Evolutionary conservation across 148 eudicot species (phyloP), one percentile per base, ranked within the genome.

Genomic region (Persicaria tinctoria): DNA sequence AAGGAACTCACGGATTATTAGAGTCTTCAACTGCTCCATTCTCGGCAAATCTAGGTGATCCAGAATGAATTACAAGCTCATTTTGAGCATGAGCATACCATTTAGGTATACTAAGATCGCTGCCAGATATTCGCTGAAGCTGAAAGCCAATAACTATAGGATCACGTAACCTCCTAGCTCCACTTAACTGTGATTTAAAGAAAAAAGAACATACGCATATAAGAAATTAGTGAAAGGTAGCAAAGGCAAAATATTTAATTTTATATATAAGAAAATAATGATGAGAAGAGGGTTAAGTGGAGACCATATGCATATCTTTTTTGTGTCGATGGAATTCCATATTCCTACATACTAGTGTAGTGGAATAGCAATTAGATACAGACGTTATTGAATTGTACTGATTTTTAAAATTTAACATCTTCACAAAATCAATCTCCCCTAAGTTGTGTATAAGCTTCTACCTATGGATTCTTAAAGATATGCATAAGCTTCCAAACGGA

Each of bases 121-220:
- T 89, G 74, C 97, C 96, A 13, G 99, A 87, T 63, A 83, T 91
- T 79, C 99, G 84, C 76, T 95, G 99, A 70, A 95, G 86, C 78
- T 95, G 92, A 85, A 90, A 95, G 50, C 99, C 99, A 73, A 95
- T 93, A 82, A 95, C 90, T 74, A 95, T 95, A 63, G 99, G 97
- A 80, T 95, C 99, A 32, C 97, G 97, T 78, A 95, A 87, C 88
- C 99, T 90, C 82, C 99, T 86, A 18, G 97, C 93, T 59, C 99
- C 99, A 74, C 99, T 95, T 51, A 87, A 81, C 99, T 95, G 78
- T 69, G 46, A 46, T 32, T 41, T 17, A 20, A 20, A 20, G 23
- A 20, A 13, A 64, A 64, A 41, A 64, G 70, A 64, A 5, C 69
- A 63, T 13, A 64, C 38, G 46, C 17, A 4, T 27, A 64, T 38